Conservation (phyloP, 192 early-diverging fungal species). For the Irineochytrium annulatum region DNA sequence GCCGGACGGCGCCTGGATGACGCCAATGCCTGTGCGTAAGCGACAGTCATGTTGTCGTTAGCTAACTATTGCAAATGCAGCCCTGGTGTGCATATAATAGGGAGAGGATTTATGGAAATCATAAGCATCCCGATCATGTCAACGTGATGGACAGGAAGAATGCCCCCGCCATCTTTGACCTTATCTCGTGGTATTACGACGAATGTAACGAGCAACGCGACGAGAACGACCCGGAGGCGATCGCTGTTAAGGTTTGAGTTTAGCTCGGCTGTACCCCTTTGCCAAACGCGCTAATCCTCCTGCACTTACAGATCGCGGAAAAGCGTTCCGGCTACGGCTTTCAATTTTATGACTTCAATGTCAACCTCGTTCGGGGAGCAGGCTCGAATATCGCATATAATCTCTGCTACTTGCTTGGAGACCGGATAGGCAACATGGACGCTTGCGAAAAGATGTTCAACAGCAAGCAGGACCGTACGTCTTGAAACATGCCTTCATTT, state of each 20-base stretch:
- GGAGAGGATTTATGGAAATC: neutral
- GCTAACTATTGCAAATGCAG: neutral
- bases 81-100: neutral
- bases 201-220: too few relatives aligned
- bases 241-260: too few relatives aligned
- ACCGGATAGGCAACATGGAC: neutral
- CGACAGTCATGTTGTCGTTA: neutral
- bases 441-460: too few relatives aligned
- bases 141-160: neutral
- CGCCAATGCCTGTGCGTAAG: neutral
- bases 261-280: too few relatives aligned
- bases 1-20: neutral
- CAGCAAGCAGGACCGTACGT: too few relatives aligned
- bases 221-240: too few relatives aligned
- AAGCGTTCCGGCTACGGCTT: too few relatives aligned
- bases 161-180: neutral
- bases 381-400: neutral
- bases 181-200: neutral
- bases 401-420: neutral
- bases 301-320: too few relatives aligned
- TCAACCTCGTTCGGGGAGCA: neutral
- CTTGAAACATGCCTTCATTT: too few relatives aligned
- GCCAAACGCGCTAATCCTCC: too few relatives aligned
- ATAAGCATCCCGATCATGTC: neutral
- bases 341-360: too few relatives aligned